These are phyloP conservation scores for Sporisorium exsertum DNA, from an alignment of 1,284 basidiomycete species.

Conservation along the genomic window DNA sequence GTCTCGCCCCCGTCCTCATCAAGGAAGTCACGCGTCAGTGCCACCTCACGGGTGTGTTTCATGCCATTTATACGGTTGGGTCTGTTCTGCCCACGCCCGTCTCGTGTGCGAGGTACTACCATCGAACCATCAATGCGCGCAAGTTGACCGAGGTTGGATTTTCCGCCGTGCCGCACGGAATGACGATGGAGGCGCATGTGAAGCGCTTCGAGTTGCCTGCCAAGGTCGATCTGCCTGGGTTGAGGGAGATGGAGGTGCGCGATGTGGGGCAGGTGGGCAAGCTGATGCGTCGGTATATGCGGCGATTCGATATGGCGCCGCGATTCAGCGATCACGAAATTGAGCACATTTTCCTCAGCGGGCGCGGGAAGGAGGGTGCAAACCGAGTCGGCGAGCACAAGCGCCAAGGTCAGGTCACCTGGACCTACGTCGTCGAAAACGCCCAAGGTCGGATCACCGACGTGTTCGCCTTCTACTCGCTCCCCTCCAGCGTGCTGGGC, in stretches of 20 bases:
- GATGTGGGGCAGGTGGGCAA: conserved; percentile 81
- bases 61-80: conserved; percentile 91
- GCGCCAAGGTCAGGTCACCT: conserved; percentile 82
- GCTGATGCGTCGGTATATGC: conserved; percentile 84
- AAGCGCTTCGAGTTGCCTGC: conserved; percentile 55
- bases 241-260: conserved; percentile 86
- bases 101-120: conserved; percentile 79
- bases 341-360: conserved; percentile 87
- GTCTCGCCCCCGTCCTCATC: conserved; percentile 94
- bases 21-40: conserved; percentile 97
- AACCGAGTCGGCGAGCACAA: conserved; percentile 40
- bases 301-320: conserved; percentile 86
- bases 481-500: conserved; percentile 88
- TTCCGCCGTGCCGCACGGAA: conserved; percentile 73
- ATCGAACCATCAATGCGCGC: conserved; percentile 89
- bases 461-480: conserved; percentile 94
- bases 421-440: conserved; percentile 97
- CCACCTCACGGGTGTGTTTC: conserved; percentile 89
- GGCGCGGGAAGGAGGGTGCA: conserved; percentile 75
- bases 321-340: conserved; percentile 84
- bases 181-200: conserved; percentile 56
- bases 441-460: conserved; percentile 87
- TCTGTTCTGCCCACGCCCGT: conserved; percentile 65
- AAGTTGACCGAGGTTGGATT: conserved; percentile 94
- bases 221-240: conserved; percentile 66